Evolutionary conservation across 352 stramenopile species (phyloP).

Genomic region (Phytophthora multivora): DNA sequence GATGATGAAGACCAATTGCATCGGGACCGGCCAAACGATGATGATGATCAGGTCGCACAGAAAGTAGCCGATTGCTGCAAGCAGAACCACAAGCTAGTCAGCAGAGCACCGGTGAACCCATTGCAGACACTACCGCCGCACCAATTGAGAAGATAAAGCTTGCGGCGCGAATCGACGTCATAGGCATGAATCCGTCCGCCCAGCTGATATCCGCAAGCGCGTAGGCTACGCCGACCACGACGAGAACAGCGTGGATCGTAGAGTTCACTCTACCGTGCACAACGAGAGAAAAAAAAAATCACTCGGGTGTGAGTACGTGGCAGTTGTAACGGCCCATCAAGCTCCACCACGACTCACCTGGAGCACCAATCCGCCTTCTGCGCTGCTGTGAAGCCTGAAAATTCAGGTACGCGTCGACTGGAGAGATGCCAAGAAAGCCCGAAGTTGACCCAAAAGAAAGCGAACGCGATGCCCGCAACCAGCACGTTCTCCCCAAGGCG

Average conservation of each 20-base stretch:
- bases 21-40: conserved; percentile 73
- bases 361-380: conserved; percentile 87
- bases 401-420: conserved; percentile 59
- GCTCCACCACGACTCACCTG: conserved; percentile 39
- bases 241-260: conserved; percentile 70
- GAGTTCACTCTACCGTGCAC: conserved; percentile 66
- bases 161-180: conserved; percentile 71
- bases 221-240: conserved; percentile 70
- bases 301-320: neutral
- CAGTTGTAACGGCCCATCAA: too few species aligned
- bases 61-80: conserved; percentile 81
- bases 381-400: conserved; percentile 58
- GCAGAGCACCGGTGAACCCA: neutral
- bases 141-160: conserved; percentile 88
- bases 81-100: conserved; percentile 7
- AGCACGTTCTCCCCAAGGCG: conserved; percentile 65
- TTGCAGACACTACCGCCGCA: conserved; percentile 21
- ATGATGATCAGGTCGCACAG: conserved; percentile 83
- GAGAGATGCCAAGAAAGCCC: conserved; percentile 64
- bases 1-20: conserved; percentile 80
- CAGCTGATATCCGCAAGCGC: conserved; percentile 70
- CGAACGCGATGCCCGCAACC: conserved; percentile 62
- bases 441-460: conserved; percentile 75
- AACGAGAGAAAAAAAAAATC: neutral
- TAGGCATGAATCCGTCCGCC: conserved; percentile 67